Evolutionary conservation across 805 yeast species (phyloP).

Genomic region (Tetrapisispora nanseiensis): DNA sequence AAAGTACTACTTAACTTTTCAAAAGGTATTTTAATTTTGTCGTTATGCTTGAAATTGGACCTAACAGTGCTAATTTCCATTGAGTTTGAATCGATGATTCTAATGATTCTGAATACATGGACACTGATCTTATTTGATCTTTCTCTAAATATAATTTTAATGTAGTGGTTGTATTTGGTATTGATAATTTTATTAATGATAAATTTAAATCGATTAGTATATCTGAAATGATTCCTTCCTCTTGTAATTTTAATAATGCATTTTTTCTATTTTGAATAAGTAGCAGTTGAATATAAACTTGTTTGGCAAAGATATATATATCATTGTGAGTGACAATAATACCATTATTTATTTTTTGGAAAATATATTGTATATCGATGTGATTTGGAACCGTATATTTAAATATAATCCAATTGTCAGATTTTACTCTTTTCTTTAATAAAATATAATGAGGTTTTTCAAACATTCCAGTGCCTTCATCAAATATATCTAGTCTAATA

Average conservation of each 20-base stretch:
- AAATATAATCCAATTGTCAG: slow-evolving; percentile 26
- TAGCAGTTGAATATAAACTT: slow-evolving; percentile 16
- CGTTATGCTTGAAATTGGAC: slow-evolving; percentile 16
- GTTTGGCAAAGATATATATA: slow-evolving; percentile 22
- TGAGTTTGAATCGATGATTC: slow-evolving; percentile 5
- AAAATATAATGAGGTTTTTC: slow-evolving; percentile 32
- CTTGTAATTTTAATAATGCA: slow-evolving; percentile 10
- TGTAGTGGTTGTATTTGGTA: slow-evolving; percentile 1
- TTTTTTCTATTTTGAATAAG: slow-evolving; percentile 9
- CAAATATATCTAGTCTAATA: slow-evolving; percentile 32
- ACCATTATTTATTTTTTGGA: slow-evolving; percentile 12
- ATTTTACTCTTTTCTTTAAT: slow-evolving; percentile 23
- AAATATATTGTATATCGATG: slow-evolving; percentile 14
- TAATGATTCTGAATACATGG: slow-evolving; percentile 5
- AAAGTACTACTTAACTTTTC: not conserved
- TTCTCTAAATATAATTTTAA: slow-evolving; percentile 13
- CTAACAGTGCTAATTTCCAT: slow-evolving; percentile 14
- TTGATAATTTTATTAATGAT: slow-evolving; percentile 10
- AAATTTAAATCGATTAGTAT: slow-evolving; percentile 16
- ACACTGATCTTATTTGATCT: slow-evolving; percentile 13
- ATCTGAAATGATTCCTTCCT: slow-evolving; percentile 8
- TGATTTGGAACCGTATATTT: slow-evolving; percentile 32
- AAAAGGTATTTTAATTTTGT: slow-evolving; percentile 12
- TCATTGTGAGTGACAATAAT: slow-evolving; percentile 10
- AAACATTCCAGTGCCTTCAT: slow-evolving; percentile 19